Base-by-base conservation (phyloP, 129 eudicot species). In the Centaurea solstitialis region DNA sequence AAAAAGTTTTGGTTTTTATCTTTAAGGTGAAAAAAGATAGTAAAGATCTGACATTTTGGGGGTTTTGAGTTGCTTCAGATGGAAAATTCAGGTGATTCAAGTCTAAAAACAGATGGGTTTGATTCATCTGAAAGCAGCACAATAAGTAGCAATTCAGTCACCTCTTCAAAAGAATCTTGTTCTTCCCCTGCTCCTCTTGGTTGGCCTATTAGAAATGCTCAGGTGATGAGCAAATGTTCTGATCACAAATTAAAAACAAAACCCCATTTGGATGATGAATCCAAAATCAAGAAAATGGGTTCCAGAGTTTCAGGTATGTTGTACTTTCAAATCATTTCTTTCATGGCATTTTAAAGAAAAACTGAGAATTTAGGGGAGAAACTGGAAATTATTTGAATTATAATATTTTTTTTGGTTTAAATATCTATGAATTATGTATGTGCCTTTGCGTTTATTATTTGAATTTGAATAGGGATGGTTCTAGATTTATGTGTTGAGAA, bases 121-220 rank as follows among this genome's bases (percentile, higher is more conserved):
- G 87, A 76, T 26, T 84, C 85, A 6, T 79, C 30, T 74, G 86
- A 79, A 7, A 81, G 77, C 80, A 78, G 76, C 69, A 26, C 75
- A 73, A 82, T 77, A 22, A 81, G 86, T 67, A 87, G 80, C 45
- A 83, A 88, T 74, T 83, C 89, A 26, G 88, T 74, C 61, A 68
- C 71, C 50, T 75, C 74, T 45, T 72, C 66, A 28, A 85, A 83
- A 65, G 88, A 70, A 59, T 76, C 40, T 22, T 84, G 83, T 70
- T 85, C 90, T 75, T 79, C 94, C 18, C 82, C 86, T 64, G 57
- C 92, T 68, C 84, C 84, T 40, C 87, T 93, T 80, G 91, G 97
- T 62, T 93, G 98, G 98, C 98, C 98, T 11, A 86, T 93, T 70
- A 69, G 87, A 76, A 88, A 93, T 72, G 88, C 93, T 73, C 86